Evolutionary conservation across 169 alveolate species (phyloP), one percentile per base, ranked within the genome.

Genomic region (Eimeria brunetti): DNA sequence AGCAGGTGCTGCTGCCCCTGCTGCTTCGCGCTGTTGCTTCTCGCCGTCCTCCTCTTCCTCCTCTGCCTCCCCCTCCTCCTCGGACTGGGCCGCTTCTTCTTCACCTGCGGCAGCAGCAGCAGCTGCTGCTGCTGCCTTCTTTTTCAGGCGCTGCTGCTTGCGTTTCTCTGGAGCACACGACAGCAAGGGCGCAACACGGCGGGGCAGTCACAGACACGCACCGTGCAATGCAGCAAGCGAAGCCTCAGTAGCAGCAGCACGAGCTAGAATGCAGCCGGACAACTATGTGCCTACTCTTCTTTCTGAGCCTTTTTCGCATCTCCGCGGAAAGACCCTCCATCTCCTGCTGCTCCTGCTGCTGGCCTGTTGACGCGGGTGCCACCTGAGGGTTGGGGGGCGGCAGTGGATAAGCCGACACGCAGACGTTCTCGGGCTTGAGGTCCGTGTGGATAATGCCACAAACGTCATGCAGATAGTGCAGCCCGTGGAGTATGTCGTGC

Each of bases 361-460:
- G 95, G 71, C 71, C 80, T 22, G 86, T 14, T 20, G 60, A 49
- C 38, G 33, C 4, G 46, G 95, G 78, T 6, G 60, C 86, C 67
- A 44, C 86, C 64, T 75, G 95, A 22, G 96, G 94, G 64, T 56
- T 44, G 16, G 96, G 96, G 14, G 96, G 97, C 49, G 96, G 97
- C 67, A 96, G 96, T 33, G 95, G 96, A 12, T 96, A 96, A 83
- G 96, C 93, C 33, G 96, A 93, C 60, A 96, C 97, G 80, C 96
- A 81, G 51, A 99, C 99, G 96, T 99, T 99, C 97, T 99, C 99
- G 38, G 99, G 99, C 97, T 99, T 99, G 94, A 99, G 97, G 97
- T 99, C 99, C 22, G 99, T 99, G 96, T 99, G 99, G 94, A 99
- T 99, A 80, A 99, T 99, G 89, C 99, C 98, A 90, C 98, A 96